Base-by-base conservation (phyloP, 2,329 filamentous ascomycete genomes). In the Xylaria sp. region DNA sequence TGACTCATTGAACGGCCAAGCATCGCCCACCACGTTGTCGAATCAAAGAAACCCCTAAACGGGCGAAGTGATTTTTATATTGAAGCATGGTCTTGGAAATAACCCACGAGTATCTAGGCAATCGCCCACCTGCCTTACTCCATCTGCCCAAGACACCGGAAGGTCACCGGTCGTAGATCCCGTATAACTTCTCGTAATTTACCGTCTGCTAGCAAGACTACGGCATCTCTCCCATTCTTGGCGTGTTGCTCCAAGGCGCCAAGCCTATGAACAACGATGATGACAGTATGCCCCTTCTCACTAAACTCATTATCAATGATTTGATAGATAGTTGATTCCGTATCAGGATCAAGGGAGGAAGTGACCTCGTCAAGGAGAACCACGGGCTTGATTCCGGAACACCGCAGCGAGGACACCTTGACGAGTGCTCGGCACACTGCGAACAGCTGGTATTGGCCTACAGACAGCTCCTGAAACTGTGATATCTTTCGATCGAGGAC, bases 181-280 rank as follows among this genome's bases (percentile, higher is more conserved):
- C 14, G 45, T 51, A 58, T 58, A 17, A 58, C 55, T 34, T 66
- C 56, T 11, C 48, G 39, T n/a, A 67, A 39, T 47, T 17, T 19
- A 3, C 14, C 42, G n/a, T 76, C 73, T 4, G 36, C 71, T 68
- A 79, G 73, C 66, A 73, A 70, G 6, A 71, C 75, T 1, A 78
- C 70, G 32, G 65, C 27, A 68, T 79, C 78, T 27, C 71, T 60
- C 8, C 75, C 76, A 12, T 66, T 19, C 11, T 73, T 73, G 59
- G 76, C 70, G 14, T 74, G 65, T 4, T 73, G 68, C 0, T 69
- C 48, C 6, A 79, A 65, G 2, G 69, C 51, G 4, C 73, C 73
- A 5, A 81, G 48, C 58, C 79, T 73, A 73, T 81, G 80, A 0
- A 80, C 73, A 45, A 82, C 74, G 39, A 79, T 75, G 7, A 81